These are phyloP conservation scores for Xylaria polymorpha DNA, from an alignment of 2,329 filamentous ascomycete species.

Conservation along the genomic window DNA sequence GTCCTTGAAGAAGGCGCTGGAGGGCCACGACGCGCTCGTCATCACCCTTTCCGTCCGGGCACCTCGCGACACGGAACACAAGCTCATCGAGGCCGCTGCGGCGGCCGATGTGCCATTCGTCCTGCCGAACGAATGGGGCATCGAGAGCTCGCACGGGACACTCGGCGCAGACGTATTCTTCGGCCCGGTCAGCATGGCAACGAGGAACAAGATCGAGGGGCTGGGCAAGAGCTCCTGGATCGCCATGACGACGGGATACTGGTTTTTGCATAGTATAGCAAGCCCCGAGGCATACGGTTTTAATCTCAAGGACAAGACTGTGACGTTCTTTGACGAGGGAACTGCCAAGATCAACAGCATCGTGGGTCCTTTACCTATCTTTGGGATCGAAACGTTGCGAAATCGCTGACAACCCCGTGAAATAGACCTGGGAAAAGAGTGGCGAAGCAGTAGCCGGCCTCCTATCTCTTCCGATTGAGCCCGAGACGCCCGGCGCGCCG, in stretches of 20 bases:
- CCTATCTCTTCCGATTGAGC: constrained; percentile 58
- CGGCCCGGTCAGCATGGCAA: constrained; percentile 35
- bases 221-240: constrained; percentile 58
- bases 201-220: constrained; percentile 54
- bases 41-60: constrained; percentile 63
- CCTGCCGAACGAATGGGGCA: constrained; percentile 64
- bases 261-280: constrained; percentile 65
- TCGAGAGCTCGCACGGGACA: constrained; percentile 54
- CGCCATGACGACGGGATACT: constrained; percentile 59
- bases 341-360: constrained; percentile 63
- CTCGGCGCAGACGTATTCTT: constrained; percentile 52
- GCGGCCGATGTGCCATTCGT: constrained; percentile 66
- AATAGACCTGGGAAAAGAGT: constrained; percentile 48
- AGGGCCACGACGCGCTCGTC: constrained; percentile 66
- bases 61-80: constrained; percentile 58
- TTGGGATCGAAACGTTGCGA: constrained; percentile 56
- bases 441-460: constrained; percentile 64
- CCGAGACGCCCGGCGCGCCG: constrained; percentile 51
- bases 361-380: constrained; percentile 56
- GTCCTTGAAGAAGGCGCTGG: constrained; percentile 61
- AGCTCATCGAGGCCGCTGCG: constrained; percentile 65
- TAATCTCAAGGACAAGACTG: constrained; percentile 56
- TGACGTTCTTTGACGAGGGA: constrained; percentile 68
- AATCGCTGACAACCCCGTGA: neutral
- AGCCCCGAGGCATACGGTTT: constrained; percentile 58